Evolutionary conservation across 257 asterid genomes (phyloP).

Genomic region (Striga asiatica): DNA sequence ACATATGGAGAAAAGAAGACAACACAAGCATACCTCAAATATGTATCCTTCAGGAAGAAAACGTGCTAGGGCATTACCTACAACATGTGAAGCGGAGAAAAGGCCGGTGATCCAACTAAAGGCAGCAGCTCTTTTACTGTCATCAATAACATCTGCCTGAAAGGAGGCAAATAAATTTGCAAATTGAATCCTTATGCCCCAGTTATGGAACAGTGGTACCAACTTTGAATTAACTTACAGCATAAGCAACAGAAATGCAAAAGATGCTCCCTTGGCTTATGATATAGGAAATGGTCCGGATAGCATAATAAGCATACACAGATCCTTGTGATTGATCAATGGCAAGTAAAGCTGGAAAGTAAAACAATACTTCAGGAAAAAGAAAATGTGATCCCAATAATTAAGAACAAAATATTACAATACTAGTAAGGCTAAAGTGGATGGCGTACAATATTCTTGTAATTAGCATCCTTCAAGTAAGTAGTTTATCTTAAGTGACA

Average conservation of each 20-base stretch:
- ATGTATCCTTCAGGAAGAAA: slow-evolving; percentile 66
- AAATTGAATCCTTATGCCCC: neutral
- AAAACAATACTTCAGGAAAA: slow-evolving; percentile 6
- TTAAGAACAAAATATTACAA: too few relatives aligned
- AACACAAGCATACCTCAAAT: slow-evolving; percentile 43
- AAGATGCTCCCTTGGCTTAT: slow-evolving; percentile 94
- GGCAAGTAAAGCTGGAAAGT: slow-evolving; percentile 68
- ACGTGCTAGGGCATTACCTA: slow-evolving; percentile 75
- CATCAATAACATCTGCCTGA: slow-evolving; percentile 82
- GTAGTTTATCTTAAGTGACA: too few relatives aligned
- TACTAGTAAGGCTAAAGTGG: too few relatives aligned
- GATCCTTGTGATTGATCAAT: slow-evolving; percentile 55
- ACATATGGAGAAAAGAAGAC: neutral
- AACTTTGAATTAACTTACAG: slow-evolving; percentile 39
- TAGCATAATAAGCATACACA: slow-evolving; percentile 66
- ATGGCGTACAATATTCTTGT: too few relatives aligned
- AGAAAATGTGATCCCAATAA: neutral
- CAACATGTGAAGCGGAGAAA: slow-evolving; percentile 79
- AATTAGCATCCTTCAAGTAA: too few relatives aligned
- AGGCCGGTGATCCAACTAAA: slow-evolving; percentile 90
- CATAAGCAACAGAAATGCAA: slow-evolving; percentile 83
- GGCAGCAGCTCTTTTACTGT: slow-evolving; percentile 53
- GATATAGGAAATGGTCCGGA: slow-evolving; percentile 61
- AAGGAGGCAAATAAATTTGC: slow-evolving; percentile 6
- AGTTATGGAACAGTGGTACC: neutral